Percentiles rank a stretch among this genome's conserved stretches.
Evolutionary conservation across 1,139 yeast genomes (phyloP).

Genomic region (Blastobotrys indianensis): DNA sequence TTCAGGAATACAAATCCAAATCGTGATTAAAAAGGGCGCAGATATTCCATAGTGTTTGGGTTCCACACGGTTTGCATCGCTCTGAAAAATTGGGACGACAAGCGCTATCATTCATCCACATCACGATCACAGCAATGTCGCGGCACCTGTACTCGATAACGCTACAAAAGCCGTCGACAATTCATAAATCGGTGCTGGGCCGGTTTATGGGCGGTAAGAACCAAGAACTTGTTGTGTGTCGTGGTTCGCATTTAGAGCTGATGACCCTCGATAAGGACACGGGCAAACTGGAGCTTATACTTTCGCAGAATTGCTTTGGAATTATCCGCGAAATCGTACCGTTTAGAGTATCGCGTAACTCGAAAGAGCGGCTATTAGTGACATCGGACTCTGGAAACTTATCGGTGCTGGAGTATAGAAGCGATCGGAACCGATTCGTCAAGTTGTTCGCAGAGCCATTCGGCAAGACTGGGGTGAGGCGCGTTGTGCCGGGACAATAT

Average conservation of each 20-base stretch:
- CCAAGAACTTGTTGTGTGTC: slow-evolving; percentile 60
- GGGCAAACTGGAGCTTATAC: slow-evolving; percentile 47
- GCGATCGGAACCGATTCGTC: slow-evolving; percentile 39
- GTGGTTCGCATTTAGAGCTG: slow-evolving; percentile 49
- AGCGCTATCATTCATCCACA: too few relatives aligned
- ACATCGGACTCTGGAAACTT: slow-evolving; percentile 81
- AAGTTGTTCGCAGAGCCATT: slow-evolving; percentile 59
- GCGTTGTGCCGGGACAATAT: slow-evolving; percentile 72
- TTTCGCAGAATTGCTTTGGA: slow-evolving; percentile 51
- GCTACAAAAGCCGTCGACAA: slow-evolving; percentile 50
- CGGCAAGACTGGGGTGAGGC: slow-evolving; percentile 67
- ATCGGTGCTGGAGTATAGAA: slow-evolving; percentile 49
- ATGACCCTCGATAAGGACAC: slow-evolving; percentile 47
- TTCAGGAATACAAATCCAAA: too few relatives aligned
- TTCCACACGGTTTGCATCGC: too few relatives aligned
- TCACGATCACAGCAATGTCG: slow-evolving; percentile 18
- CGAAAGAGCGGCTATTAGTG: slow-evolving; percentile 55
- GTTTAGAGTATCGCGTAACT: slow-evolving; percentile 48
- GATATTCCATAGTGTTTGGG: too few relatives aligned
- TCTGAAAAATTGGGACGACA: too few relatives aligned
- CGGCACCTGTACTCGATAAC: slow-evolving; percentile 63
- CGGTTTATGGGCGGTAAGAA: slow-evolving; percentile 53
- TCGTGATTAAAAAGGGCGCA: too few relatives aligned
- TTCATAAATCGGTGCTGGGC: slow-evolving; percentile 55
- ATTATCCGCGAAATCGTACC: slow-evolving; percentile 49